Base-by-base conservation (phyloP, 805 yeast genomes). In the Candida xiaguanensis region DNA sequence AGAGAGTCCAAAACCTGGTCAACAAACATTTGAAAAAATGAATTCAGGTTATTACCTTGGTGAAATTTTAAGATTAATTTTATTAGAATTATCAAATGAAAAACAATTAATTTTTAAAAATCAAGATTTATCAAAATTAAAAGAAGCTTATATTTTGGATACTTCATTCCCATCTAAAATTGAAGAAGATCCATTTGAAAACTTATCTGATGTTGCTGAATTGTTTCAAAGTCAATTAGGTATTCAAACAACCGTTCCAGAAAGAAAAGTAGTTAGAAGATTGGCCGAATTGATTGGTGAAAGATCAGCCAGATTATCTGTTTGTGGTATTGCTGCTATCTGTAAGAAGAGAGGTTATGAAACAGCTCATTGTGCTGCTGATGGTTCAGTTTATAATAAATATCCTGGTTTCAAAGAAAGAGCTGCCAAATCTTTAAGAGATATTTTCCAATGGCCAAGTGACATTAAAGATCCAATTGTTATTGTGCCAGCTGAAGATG, bases 11-110 rank as follows among this genome's bases (percentile, higher is more conserved):
- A 83, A 96, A 69, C 97, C 97, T 36, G 89, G 91, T 48, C 95
- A 91, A 71, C 99, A 91, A 68, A 59, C 90, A 39, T 91, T 88
- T 63, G 98, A 91, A 72, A 91, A 91, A 72, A 88, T 91, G 96
- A 87, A 91, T 55, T 86, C 96, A 28, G 99, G 99, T 50, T 87
- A 89, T 70, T 91, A 93, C 67, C 70, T 91, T 57, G 99, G 98
- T 57, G 98, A 91, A 70, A 70, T 91, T 34, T 67, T 90, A 56
- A 82, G 98, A 61, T 72, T 89, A 61, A 75, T 83, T 38, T 68
- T 91, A 55, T 55, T 88, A 17, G 97, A 90, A 49, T 74, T 87
- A 50, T 64, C 78, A 54, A 70, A 71, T 26, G 77, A 76, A 40
- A 55, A 58, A 49, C 83, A 84, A 31, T 64, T 77, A 44, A 66